Conservation (phyloP, 441 rosid species). For the Aleurites moluccanus region DNA sequence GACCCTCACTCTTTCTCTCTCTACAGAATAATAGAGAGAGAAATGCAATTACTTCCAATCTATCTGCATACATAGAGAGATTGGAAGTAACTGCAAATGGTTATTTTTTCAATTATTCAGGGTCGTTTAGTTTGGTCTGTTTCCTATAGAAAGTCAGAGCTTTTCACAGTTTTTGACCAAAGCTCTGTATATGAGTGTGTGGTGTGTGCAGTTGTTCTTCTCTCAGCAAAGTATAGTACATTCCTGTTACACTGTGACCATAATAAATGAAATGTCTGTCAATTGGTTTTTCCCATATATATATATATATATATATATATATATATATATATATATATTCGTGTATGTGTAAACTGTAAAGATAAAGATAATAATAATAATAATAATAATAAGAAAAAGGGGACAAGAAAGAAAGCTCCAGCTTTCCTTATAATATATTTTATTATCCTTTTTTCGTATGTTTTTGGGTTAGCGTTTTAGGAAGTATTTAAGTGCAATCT, state of each 20-base stretch:
- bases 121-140: conserved; percentile 28
- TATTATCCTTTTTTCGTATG: neutral
- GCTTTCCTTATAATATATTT: too few species aligned
- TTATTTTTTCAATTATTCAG: conserved; percentile 18
- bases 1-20: conserved; percentile 19
- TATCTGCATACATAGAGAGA: neutral
- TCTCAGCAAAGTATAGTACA: conserved; percentile 29
- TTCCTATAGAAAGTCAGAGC: conserved; percentile 24
- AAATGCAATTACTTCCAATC: too few species aligned
- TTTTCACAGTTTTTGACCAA: conserved; percentile 32
- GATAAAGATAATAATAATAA: neutral
- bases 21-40: too few species aligned
- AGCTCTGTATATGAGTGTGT: neutral
- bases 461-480: conserved; percentile 5
- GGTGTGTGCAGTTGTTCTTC: neutral
- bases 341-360: conserved; percentile 5
- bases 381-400: neutral
- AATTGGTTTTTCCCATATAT: conserved; percentile 3
- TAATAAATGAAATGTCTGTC: conserved; percentile 36
- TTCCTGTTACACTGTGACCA: conserved; percentile 31
- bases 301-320: too few species aligned
- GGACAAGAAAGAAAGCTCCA: neutral
- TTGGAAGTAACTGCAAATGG: conserved; percentile 22
- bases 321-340: too few species aligned
- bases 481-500: conserved; percentile 18